Base-by-base conservation (phyloP, 768 basidiomycete species). In the Boletus sp. region DNA sequence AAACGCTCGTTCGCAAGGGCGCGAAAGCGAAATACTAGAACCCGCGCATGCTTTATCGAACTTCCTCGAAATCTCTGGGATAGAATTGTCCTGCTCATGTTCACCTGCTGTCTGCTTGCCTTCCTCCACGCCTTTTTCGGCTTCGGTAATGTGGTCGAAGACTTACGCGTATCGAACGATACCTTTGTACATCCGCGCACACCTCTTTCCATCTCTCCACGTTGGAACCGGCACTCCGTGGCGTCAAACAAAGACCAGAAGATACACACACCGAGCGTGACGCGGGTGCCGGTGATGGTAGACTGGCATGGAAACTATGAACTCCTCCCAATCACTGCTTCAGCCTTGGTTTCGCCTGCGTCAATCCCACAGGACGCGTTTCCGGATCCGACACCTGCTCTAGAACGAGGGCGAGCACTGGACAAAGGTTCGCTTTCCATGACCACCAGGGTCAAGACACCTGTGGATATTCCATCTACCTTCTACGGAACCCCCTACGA, bases 91-190 rank as follows among this genome's bases (percentile, higher is more conserved):
- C 37, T 68, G 29, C 14, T 60, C 52, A 37, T 61, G 55, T 71
- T 69, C 58, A 49, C 21, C 40, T 70, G 56, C 35, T 65, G 59
- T 41, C 41, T 65, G 37, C 48, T 70, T 33, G 34, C 29, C 48
- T 71, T 69, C 55, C 39, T 70, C 46, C 63, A 44, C 23, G 65
- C 70, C 50, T 35, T 69, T 32, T 33, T 66, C 25, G 68, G 70
- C 40, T 55, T 70, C 19, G 58, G 58, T 7, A 10, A n/a, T 29
- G 32, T 40, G 21, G 47, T 54, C 47, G 33, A 56, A 21, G 51
- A 38, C 33, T n/a, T 25, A 23, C 48, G 27, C 42, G 21, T 34
- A 13, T 40, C 8, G 33, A 53, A 51, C 17, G 19, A 49, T 29
- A 30, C 55, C 15, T 29, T 44, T 29, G 43, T 25, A 27, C 27